Evolutionary conservation across 2,329 filamentous ascomycete genomes (phyloP).

Genomic region (Metarhizium humberi): DNA sequence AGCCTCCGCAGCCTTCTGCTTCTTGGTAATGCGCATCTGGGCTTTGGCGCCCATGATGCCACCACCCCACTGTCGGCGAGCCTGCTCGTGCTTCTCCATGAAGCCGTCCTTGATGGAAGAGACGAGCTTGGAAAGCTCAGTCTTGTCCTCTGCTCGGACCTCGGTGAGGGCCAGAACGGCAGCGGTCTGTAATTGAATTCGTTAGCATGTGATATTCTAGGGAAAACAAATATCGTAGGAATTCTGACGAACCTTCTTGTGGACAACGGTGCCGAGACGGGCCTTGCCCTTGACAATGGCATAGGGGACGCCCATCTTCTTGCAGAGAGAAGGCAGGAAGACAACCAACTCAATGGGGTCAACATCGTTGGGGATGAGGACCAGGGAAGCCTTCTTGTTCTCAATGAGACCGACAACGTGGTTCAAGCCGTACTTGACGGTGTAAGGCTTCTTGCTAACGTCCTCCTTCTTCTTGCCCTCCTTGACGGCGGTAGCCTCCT

Average conservation of each 20-base stretch:
- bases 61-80: slow-evolving; percentile 93
- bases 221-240: neutral
- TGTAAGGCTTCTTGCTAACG: slow-evolving; percentile 99
- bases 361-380: slow-evolving; percentile 98
- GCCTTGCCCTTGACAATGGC: slow-evolving; percentile 99
- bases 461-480: slow-evolving; percentile 99
- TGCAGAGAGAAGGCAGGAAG: slow-evolving; percentile 97
- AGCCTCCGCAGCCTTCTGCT: slow-evolving; percentile 84
- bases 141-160: slow-evolving; percentile 97
- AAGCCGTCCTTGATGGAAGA: slow-evolving; percentile 97
- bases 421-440: slow-evolving; percentile 99
- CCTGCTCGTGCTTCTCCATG: slow-evolving; percentile 88
- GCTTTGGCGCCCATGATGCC: slow-evolving; percentile 99
- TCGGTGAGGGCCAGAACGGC: slow-evolving; percentile 93
- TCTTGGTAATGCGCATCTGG: slow-evolving; percentile 67
- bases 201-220: neutral
- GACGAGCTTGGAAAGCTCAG: slow-evolving; percentile 92
- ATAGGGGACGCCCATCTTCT: slow-evolving; percentile 99
- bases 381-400: slow-evolving; percentile 99
- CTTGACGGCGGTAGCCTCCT: slow-evolving; percentile 95
- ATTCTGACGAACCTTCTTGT: slow-evolving; percentile 75
- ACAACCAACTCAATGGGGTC: slow-evolving; percentile 99
- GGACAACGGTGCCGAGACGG: slow-evolving; percentile 93
- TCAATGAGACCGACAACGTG: slow-evolving; percentile 95
- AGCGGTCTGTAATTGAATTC: slow-evolving; percentile 57